phyloP scores from a whole-genome alignment of 768 basidiomycete species.

The Boletus reticuloceps region DNA sequence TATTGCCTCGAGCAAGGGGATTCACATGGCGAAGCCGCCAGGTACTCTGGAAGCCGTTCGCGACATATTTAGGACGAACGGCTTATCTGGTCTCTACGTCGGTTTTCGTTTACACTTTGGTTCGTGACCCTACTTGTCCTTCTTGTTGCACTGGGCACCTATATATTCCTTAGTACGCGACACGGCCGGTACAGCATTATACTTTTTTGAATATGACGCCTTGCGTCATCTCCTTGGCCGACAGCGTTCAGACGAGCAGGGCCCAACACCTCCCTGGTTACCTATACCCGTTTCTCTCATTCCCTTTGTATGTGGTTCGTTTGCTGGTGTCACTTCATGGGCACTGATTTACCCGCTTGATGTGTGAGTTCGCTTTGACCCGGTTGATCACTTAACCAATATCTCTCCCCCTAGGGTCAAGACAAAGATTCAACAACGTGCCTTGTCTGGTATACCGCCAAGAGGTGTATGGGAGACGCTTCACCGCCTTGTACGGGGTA shows the following conservation, averaged over 20 bases:
- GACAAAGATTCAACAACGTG: conserved; percentile 94
- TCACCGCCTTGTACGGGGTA: conserved; percentile 77
- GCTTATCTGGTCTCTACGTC: conserved; percentile 68
- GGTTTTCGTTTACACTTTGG: conserved; percentile 87
- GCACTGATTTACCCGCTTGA: conserved; percentile 92
- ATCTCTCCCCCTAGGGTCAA: conserved; percentile 58
- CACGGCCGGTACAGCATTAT: conserved; percentile 84
- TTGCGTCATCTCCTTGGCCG: conserved; percentile 86
- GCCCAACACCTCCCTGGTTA: conserved; percentile 78
- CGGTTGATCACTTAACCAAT: neutral
- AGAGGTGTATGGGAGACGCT: conserved; percentile 74
- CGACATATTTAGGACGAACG: conserved; percentile 68
- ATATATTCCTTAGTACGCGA: conserved; percentile 63
- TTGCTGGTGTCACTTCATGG: conserved; percentile 89
- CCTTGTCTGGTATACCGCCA: conserved; percentile 73
- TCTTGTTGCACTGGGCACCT: neutral
- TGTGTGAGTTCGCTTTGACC: conserved; percentile 56
- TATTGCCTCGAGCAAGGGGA: conserved; percentile 79
- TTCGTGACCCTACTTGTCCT: conserved; percentile 33
- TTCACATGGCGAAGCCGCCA: conserved; percentile 71
- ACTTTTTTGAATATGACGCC: conserved; percentile 93
- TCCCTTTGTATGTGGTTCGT: conserved; percentile 88
- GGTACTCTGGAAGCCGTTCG: conserved; percentile 74
- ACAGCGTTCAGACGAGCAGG: conserved; percentile 74
- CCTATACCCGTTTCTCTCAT: conserved; percentile 77